Evolutionary conservation across 1,284 basidiomycete species (phyloP).

Genomic region (Pulveroboletus sp.): DNA sequence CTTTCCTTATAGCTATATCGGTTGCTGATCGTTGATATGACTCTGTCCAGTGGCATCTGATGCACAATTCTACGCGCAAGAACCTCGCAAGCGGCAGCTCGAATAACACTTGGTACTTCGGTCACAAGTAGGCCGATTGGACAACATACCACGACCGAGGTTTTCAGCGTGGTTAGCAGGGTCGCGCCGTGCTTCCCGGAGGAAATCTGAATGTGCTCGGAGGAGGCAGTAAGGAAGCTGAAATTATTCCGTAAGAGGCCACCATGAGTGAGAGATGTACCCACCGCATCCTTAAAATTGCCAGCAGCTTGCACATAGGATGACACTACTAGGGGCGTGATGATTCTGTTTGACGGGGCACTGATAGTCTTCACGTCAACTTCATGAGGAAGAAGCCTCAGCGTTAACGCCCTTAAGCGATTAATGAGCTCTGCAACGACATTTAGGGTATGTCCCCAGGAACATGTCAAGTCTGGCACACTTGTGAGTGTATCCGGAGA

Average conservation of each 20-base stretch:
- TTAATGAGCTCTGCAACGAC: constrained; percentile 64
- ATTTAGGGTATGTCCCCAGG: background rate
- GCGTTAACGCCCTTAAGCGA: constrained; percentile 74
- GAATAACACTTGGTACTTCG: background rate
- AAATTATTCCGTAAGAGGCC: background rate
- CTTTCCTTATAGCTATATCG: constrained; percentile 70
- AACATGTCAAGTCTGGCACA: constrained; percentile 33
- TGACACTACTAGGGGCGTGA: constrained; percentile 65
- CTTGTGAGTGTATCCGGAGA: constrained; percentile 71
- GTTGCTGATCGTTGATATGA: constrained; percentile 71
- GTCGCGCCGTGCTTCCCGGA: constrained; percentile 69
- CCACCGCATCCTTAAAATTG: constrained; percentile 77
- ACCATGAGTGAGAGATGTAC: constrained; percentile 23
- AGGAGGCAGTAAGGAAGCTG: constrained; percentile 79
- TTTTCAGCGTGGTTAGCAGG: constrained; percentile 88
- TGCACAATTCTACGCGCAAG: constrained; percentile 83
- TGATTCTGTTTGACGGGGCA: constrained; percentile 66
- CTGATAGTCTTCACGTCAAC: constrained; percentile 58
- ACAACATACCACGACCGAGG: constrained; percentile 59
- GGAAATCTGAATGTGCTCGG: constrained; percentile 76
- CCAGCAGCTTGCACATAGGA: constrained; percentile 67
- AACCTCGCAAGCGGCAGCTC: constrained; percentile 83
- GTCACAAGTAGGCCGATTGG: background rate
- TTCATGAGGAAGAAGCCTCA: constrained; percentile 79
- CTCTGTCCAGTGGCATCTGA: constrained; percentile 54